These are phyloP conservation scores for Wickerhamiella hasegawae DNA, from an alignment of 805 yeast species.

Conservation along the genomic window DNA sequence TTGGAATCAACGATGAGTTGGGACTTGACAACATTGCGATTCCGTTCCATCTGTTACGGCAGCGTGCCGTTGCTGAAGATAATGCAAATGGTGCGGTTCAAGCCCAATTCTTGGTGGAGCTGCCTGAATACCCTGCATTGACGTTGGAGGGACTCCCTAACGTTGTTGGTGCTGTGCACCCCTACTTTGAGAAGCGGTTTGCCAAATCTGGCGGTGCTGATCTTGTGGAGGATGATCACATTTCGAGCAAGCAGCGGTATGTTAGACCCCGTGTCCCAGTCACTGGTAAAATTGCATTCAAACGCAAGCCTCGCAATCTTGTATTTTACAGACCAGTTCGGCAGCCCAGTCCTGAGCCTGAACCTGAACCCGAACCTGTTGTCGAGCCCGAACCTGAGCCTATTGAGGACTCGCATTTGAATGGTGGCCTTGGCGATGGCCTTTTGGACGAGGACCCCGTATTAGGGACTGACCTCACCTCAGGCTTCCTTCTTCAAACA, in stretches of 20 bases:
- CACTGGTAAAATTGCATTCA: constrained; percentile 55
- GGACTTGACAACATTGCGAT: constrained; percentile 71
- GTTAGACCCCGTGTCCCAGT: constrained; percentile 76
- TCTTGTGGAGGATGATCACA: constrained; percentile 65
- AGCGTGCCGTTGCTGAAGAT: constrained; percentile 17
- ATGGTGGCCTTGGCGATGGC: no score
- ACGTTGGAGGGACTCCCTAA: constrained; percentile 33
- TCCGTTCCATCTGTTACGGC: constrained; percentile 73
- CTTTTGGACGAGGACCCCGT: no score
- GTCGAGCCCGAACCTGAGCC: no score
- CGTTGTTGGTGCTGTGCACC: constrained; percentile 43
- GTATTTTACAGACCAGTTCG: background rate
- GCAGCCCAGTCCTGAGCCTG: background rate
- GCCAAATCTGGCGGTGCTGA: constrained; percentile 11
- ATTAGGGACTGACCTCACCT: no score
- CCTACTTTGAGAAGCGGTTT: constrained; percentile 29
- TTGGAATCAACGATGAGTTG: constrained; percentile 86
- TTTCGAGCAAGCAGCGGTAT: constrained; percentile 64
- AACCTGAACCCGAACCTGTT: background rate
- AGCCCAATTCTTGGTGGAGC: constrained; percentile 31
- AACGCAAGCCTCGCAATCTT: constrained; percentile 2
- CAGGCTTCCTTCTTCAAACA: no score
- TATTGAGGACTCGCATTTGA: no score
- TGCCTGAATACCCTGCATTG: constrained; percentile 35
- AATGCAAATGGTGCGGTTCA: constrained; percentile 20